These are phyloP conservation scores for Ustilago lituana DNA, from an alignment of 1,284 basidiomycete species.

Conservation along the genomic window DNA sequence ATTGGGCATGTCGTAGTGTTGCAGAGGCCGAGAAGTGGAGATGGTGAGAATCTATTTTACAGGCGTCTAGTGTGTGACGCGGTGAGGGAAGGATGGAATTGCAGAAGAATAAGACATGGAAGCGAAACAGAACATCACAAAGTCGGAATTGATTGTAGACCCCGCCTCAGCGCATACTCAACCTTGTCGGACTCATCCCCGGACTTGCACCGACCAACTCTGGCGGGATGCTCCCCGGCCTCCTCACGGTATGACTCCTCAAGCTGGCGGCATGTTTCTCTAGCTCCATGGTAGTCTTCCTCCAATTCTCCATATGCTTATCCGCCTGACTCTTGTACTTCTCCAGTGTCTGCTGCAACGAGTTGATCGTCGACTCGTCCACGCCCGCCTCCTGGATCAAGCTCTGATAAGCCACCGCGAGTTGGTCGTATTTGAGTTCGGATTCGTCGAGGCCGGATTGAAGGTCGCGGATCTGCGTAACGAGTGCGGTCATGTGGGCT, in stretches of 20 bases:
- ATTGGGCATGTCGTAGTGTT: too few species aligned
- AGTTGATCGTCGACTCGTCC: constrained; percentile 43
- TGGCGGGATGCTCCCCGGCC: constrained; percentile 23
- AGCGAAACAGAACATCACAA: background rate
- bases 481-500: constrained; percentile 80
- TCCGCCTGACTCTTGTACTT: constrained; percentile 56
- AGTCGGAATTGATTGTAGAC: too few species aligned
- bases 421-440: constrained; percentile 69
- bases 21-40: too few species aligned
- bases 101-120: background rate
- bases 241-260: constrained; percentile 10
- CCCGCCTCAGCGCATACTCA: constrained; percentile 16
- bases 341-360: constrained; percentile 41
- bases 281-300: constrained; percentile 40
- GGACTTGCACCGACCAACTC: constrained; percentile 19
- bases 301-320: constrained; percentile 52
- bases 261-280: constrained; percentile 33
- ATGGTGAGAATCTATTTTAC: too few species aligned
- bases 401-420: constrained; percentile 39
- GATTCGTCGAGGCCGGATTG: constrained; percentile 82
- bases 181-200: constrained; percentile 15
- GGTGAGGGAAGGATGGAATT: too few species aligned
- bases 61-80: background rate
- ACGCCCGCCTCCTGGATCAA: constrained; percentile 50
- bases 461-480: constrained; percentile 84